Evolutionary conservation across 495 filamentous ascomycete genomes (phyloP), one percentile per base, ranked within the genome.

Genomic region (Aspergillus egyptiacus): DNA sequence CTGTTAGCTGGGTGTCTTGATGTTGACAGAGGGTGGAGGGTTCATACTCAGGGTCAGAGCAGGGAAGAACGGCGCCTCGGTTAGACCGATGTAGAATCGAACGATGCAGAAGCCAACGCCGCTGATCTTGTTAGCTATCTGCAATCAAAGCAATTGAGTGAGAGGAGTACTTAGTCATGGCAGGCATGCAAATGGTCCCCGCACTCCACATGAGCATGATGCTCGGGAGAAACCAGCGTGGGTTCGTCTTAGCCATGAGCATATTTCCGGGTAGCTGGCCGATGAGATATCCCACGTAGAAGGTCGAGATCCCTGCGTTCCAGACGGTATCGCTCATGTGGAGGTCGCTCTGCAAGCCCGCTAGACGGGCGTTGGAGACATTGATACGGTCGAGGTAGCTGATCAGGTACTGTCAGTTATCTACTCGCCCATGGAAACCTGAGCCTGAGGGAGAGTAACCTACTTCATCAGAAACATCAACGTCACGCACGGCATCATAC

Each of bases 341-440:
- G 9, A 53, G 34, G 23, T 53, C 50, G 4, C 24, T 17, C 20
- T 53, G 41, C 22, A 53, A 27, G n/a, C 42, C 42, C 5, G 41
- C 41, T 1, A 52, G 40, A 5, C 49, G 38, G 13, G 49, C 49
- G 14, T 52, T 45, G 18, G 39, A 43, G 19, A 52, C 41, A 38
- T 52, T 52, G 49, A 44, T 52, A 3, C 49, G 49, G 28, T 52
- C 49, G 15, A 48, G 46, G 34, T 48, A 48, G 46, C 46, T 48
- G 22, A 5, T 10, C 25, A 27, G 5, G 25, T 27, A 27, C 25
- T 17, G 20, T 15, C 15, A 20, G n/a, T n/a, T n/a, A n/a, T n/a
- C n/a, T n/a, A n/a, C n/a, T n/a, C n/a, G n/a, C n/a, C n/a, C n/a
- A n/a, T n/a, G n/a, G n/a, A n/a, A n/a, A n/a, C n/a, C n/a, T n/a